Evolutionary conservation across 2,329 filamentous ascomycete genomes (phyloP).

Genomic region (Nemania bipapillata): DNA sequence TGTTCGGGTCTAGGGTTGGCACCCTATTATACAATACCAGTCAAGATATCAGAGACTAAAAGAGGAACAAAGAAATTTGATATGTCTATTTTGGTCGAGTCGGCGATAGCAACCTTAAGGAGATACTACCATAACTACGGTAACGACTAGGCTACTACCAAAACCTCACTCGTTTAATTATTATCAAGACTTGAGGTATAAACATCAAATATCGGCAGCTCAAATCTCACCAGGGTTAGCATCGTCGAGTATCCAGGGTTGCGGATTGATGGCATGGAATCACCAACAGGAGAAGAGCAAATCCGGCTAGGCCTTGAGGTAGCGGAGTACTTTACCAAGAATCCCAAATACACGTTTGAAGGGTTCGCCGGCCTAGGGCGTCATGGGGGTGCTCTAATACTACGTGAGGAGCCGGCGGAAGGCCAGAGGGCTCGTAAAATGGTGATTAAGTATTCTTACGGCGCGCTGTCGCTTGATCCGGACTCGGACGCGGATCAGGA

Average conservation of each 20-base stretch:
- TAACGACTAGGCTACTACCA: background rate
- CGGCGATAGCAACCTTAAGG: background rate
- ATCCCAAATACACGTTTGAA: background rate
- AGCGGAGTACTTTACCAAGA: slow-evolving; percentile 9
- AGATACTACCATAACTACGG: background rate
- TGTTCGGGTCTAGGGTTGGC: background rate
- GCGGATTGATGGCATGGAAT: background rate
- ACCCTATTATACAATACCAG: background rate
- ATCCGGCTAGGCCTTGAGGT: slow-evolving; percentile 7
- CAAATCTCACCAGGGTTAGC: background rate
- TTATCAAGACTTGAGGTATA: background rate
- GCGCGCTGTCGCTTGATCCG: slow-evolving; percentile 11
- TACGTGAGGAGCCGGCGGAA: background rate
- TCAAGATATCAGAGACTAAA: background rate
- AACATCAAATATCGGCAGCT: background rate
- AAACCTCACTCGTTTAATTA: background rate
- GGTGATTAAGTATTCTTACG: slow-evolving; percentile 35
- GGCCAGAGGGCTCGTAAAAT: slow-evolving; percentile 4
- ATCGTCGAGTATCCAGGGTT: background rate
- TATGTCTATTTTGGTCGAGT: background rate
- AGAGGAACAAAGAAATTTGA: background rate
- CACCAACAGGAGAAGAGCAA: background rate
- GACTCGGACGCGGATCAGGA: slow-evolving; percentile 24
- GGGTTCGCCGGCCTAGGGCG: slow-evolving; percentile 27
- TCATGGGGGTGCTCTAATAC: slow-evolving; percentile 31